These are phyloP conservation scores for Pelagophyceae sp. DNA, from an alignment of 352 stramenopile genomes.

Conservation along the genomic window DNA sequence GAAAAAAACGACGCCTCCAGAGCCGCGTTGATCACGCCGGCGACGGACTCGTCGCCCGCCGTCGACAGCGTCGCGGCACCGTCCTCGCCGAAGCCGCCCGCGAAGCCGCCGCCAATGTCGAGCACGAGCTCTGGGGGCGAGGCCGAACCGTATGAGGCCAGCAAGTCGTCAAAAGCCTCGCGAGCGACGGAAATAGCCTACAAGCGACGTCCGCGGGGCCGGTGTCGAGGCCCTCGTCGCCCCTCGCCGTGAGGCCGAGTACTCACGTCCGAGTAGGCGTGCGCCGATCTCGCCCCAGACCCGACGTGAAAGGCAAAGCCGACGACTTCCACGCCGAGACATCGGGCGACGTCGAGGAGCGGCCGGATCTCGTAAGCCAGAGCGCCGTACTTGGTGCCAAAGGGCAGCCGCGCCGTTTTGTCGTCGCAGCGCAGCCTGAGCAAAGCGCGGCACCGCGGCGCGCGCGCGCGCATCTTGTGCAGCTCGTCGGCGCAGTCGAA, in stretches of 20 bases:
- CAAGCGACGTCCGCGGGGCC: slow-evolving; percentile 24
- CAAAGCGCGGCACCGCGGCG: slow-evolving; percentile 57
- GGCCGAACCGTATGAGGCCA: too few species aligned
- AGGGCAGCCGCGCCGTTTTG: slow-evolving; percentile 72
- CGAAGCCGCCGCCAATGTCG: slow-evolving; percentile 88
- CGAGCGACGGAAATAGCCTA: too few species aligned
- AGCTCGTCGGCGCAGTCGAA: slow-evolving; percentile 85
- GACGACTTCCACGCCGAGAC: slow-evolving; percentile 67
- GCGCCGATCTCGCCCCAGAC: slow-evolving; percentile 74
- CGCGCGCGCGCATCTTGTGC: slow-evolving; percentile 75
- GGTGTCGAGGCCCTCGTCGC: too few species aligned
- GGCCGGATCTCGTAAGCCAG: slow-evolving; percentile 72
- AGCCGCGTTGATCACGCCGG: not conserved
- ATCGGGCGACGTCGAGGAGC: slow-evolving; percentile 68
- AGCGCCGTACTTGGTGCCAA: slow-evolving; percentile 86
- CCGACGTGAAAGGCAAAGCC: slow-evolving; percentile 88
- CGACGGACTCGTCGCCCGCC: not conserved
- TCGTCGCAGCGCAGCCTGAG: slow-evolving; percentile 80
- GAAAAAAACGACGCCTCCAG: slow-evolving; percentile 42
- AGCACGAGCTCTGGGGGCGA: too few species aligned
- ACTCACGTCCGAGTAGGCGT: too few species aligned
- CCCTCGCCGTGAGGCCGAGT: too few species aligned
- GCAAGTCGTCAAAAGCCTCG: too few species aligned
- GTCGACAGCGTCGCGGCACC: slow-evolving; percentile 28
- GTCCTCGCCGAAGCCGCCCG: slow-evolving; percentile 39